These are phyloP conservation scores for Termitomyces sp. DNA, from an alignment of 1,284 basidiomycete species.

Conservation along the genomic window DNA sequence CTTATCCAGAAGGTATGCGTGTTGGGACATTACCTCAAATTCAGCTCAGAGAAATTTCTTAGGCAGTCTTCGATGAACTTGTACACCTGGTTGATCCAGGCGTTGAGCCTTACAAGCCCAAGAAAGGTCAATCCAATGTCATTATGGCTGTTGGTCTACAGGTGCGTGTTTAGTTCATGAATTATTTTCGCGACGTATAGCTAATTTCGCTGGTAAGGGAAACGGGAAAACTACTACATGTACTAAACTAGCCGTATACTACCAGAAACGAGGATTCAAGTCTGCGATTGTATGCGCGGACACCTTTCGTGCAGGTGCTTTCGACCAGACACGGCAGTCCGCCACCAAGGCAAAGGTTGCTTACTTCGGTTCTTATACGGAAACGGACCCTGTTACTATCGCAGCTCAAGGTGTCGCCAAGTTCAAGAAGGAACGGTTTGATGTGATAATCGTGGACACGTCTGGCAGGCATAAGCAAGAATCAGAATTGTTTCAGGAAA, in stretches of 20 bases:
- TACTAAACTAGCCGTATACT: constrained; percentile 96
- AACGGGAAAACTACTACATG: constrained; percentile 99
- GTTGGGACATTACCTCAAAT: constrained; percentile 4
- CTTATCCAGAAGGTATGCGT: constrained; percentile 79
- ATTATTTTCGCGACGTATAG: constrained; percentile 3
- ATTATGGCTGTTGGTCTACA: constrained; percentile 98
- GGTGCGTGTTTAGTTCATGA: constrained; percentile 40
- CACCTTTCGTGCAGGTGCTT: constrained; percentile 98
- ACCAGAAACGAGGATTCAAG: constrained; percentile 95
- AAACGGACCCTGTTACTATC: constrained; percentile 96
- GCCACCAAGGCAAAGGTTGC: constrained; percentile 99
- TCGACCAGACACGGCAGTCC: constrained; percentile 94
- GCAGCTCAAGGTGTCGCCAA: constrained; percentile 93
- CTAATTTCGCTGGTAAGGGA: constrained; percentile 52
- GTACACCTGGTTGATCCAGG: constrained; percentile 94
- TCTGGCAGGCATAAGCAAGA: constrained; percentile 98
- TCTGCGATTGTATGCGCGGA: constrained; percentile 99
- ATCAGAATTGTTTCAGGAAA: constrained; percentile 94
- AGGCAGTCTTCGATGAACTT: constrained; percentile 97
- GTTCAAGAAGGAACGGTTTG: constrained; percentile 97
- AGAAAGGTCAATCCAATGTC: constrained; percentile 92
- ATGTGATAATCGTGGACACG: constrained; percentile 99
- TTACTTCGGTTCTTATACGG: constrained; percentile 98
- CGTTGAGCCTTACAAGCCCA: constrained; percentile 92
- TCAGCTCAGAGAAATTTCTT: constrained; percentile 2